These are phyloP conservation scores for Ceratobasidium sp. DNA, from an alignment of 1,284 basidiomycete species.

Conservation along the genomic window DNA sequence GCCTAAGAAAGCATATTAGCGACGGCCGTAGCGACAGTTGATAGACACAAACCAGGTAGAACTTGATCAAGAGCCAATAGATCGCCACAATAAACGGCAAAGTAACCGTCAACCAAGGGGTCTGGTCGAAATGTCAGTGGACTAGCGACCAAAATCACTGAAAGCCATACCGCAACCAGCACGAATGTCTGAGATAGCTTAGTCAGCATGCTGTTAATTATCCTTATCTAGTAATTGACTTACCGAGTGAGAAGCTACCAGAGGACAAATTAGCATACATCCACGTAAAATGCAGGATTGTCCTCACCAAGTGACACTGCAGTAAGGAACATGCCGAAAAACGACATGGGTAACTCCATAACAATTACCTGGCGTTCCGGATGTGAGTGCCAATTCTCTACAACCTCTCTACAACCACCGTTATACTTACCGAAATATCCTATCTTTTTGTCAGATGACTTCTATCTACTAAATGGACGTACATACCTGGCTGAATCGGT, in stretches of 20 bases:
- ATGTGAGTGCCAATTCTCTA: not conserved
- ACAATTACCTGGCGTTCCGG: not conserved
- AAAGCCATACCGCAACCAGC: not conserved
- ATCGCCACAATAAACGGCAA: conserved; percentile 1
- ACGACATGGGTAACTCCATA: not conserved
- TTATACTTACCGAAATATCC: conserved; percentile 10
- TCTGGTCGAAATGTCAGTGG: not conserved
- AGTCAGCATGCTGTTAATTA: not conserved
- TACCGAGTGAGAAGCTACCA: not conserved
- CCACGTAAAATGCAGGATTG: not conserved
- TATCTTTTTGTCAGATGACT: not conserved
- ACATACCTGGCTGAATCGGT: conserved; percentile 33
- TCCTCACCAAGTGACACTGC: conserved; percentile 2
- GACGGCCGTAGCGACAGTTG: too few species aligned
- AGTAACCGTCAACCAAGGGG: not conserved
- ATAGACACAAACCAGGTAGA: conserved; percentile 10
- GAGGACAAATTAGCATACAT: not conserved
- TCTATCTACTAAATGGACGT: not conserved
- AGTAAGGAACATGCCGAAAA: conserved; percentile 5
- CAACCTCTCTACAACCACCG: too few species aligned
- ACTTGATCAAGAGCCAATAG: conserved; percentile 22
- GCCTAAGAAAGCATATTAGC: conserved; percentile 7
- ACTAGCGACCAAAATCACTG: not conserved
- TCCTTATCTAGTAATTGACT: not conserved
- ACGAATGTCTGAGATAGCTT: not conserved